These are phyloP conservation scores for Lepiota venenata DNA, from an alignment of 768 basidiomycete species.

Conservation along the genomic window DNA sequence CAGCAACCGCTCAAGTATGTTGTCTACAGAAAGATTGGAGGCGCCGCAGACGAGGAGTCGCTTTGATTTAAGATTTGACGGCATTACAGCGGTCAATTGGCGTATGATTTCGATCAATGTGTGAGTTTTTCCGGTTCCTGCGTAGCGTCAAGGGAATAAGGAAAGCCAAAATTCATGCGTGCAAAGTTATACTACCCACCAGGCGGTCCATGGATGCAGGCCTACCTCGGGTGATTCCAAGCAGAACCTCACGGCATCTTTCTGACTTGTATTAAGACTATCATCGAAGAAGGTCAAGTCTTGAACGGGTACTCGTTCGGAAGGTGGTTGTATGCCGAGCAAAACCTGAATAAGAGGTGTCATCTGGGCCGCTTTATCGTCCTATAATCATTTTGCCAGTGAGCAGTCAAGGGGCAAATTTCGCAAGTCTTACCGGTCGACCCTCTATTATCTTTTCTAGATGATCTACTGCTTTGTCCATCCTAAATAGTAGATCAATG, in stretches of 20 bases:
- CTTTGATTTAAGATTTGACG: slow-evolving; percentile 45
- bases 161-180: neutral
- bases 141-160: neutral
- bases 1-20: slow-evolving; percentile 85
- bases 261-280: slow-evolving; percentile 80
- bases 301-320: slow-evolving; percentile 30
- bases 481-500: slow-evolving; percentile 40
- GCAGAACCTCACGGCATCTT: slow-evolving; percentile 80
- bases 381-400: slow-evolving; percentile 20
- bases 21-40: slow-evolving; percentile 94
- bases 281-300: slow-evolving; percentile 69
- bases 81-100: slow-evolving; percentile 58
- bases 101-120: slow-evolving; percentile 93
- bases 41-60: slow-evolving; percentile 89
- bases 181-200: slow-evolving; percentile 37
- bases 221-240: slow-evolving; percentile 77
- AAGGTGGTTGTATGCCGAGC: slow-evolving; percentile 57
- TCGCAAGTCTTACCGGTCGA: slow-evolving; percentile 15
- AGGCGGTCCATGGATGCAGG: slow-evolving; percentile 97
- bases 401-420: neutral
- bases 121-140: slow-evolving; percentile 93
- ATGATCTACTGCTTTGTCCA: slow-evolving; percentile 79
- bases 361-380: slow-evolving; percentile 39
- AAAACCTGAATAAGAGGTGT: slow-evolving; percentile 64
- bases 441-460: slow-evolving; percentile 38